phyloP scores from a whole-genome alignment of 345 rosid species.

The Gossypium raimondii region DNA sequence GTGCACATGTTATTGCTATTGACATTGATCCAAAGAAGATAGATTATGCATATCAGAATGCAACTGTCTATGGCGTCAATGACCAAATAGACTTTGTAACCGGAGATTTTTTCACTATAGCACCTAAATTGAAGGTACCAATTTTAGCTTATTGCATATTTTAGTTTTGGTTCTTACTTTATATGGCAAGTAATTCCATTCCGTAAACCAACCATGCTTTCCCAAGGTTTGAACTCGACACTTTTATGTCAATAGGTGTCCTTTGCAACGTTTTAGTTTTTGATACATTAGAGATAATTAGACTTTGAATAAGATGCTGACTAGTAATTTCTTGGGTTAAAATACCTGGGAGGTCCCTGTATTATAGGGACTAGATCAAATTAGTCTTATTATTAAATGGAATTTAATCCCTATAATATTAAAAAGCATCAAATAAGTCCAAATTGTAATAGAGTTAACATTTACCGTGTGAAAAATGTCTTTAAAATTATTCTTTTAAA shows the following conservation, averaged over 20 bases:
- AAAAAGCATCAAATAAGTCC: no score
- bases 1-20: conserved; percentile 65
- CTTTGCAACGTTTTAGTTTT: no score
- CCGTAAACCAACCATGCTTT: neutral
- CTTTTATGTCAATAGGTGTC: neutral
- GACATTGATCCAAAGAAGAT: conserved; percentile 82
- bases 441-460: no score
- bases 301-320: neutral
- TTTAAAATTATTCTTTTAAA: no score
- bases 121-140: conserved; percentile 65
- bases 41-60: conserved; percentile 76
- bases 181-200: neutral
- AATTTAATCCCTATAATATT: no score
- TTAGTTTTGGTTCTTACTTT: conserved; percentile 8
- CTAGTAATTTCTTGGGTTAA: neutral
- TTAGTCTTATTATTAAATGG: no score
- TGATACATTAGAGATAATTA: neutral
- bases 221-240: neutral
- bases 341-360: no score
- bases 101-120: conserved; percentile 75
- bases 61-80: conserved; percentile 69
- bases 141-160: neutral
- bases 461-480: no score
- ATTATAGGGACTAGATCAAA: no score
- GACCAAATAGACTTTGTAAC: conserved; percentile 69